Conservation (phyloP, 1,284 basidiomycete species). For the Moniliophthora roreri region DNA sequence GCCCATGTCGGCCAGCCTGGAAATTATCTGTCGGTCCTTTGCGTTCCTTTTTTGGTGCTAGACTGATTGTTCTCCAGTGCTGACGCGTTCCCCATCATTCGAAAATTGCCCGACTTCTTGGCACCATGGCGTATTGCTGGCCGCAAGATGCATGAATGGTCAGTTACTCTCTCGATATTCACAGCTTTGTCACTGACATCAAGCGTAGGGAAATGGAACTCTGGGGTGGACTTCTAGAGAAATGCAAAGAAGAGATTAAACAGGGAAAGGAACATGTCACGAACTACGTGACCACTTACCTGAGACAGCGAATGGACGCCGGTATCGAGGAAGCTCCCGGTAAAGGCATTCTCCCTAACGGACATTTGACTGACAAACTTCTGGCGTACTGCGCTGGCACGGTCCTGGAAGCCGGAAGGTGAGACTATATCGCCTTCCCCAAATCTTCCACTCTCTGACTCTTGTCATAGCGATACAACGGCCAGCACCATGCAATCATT, state of each 20-base stretch:
- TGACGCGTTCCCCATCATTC: constrained; percentile 2
- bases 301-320: constrained; percentile 24
- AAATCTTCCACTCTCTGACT: too few species aligned
- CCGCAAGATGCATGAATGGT: constrained; percentile 3
- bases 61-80: neutral
- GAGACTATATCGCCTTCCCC: too few species aligned
- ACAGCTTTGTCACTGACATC: neutral
- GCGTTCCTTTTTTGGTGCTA: neutral
- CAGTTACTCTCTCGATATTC: neutral
- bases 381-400: constrained; percentile 27
- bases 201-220: constrained; percentile 4
- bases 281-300: constrained; percentile 22
- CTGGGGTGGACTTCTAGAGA: neutral
- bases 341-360: constrained; percentile 23
- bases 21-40: neutral
- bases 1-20: neutral
- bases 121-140: neutral
- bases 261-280: constrained; percentile 2
- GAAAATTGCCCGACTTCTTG: neutral
- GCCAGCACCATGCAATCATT: constrained; percentile 25
- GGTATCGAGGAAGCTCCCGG: constrained; percentile 25
- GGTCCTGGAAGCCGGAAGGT: constrained; percentile 23
- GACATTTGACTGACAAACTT: constrained; percentile 28
- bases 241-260: neutral
- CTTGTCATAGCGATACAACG: constrained; percentile 20